Evolutionary conservation across 2,329 filamentous ascomycete genomes (phyloP).

Genomic region (Aspergillus sp.): DNA sequence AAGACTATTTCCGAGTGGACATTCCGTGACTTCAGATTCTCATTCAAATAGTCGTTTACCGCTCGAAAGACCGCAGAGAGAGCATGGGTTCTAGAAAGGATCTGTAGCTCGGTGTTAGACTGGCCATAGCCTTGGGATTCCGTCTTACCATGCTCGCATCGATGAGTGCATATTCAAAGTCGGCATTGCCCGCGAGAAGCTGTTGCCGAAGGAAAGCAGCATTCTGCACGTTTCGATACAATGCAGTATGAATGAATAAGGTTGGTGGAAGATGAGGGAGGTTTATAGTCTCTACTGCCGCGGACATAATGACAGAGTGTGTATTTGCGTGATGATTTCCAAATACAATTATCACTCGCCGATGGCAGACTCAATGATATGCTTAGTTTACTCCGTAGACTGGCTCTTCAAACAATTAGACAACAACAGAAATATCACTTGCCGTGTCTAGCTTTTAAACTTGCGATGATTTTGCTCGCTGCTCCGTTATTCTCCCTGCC

Average conservation of each 20-base stretch:
- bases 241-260: constrained; percentile 61
- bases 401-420: no score
- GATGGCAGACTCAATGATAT: neutral
- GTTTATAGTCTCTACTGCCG: constrained; percentile 53
- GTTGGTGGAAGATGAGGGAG: constrained; percentile 67
- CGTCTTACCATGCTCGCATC: constrained; percentile 66
- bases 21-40: constrained; percentile 66
- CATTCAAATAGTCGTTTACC: constrained; percentile 56
- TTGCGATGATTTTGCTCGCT: no score
- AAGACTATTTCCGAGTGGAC: constrained; percentile 85
- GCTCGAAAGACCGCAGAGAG: constrained; percentile 70
- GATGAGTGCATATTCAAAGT: constrained; percentile 89
- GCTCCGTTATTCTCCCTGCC: constrained; percentile 11
- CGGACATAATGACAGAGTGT: constrained; percentile 17
- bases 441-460: neutral
- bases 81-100: constrained; percentile 64
- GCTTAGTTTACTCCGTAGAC: neutral
- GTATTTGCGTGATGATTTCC: neutral
- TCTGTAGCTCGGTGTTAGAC: constrained; percentile 34
- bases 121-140: neutral
- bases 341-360: neutral
- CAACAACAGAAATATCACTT: no score
- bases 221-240: constrained; percentile 73
- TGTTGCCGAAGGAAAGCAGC: constrained; percentile 70
- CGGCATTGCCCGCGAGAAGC: constrained; percentile 71